Evolutionary conservation across 352 stramenopile species (phyloP), one percentile per base, ranked within the genome.

Genomic region (Blastocystis sp.): DNA sequence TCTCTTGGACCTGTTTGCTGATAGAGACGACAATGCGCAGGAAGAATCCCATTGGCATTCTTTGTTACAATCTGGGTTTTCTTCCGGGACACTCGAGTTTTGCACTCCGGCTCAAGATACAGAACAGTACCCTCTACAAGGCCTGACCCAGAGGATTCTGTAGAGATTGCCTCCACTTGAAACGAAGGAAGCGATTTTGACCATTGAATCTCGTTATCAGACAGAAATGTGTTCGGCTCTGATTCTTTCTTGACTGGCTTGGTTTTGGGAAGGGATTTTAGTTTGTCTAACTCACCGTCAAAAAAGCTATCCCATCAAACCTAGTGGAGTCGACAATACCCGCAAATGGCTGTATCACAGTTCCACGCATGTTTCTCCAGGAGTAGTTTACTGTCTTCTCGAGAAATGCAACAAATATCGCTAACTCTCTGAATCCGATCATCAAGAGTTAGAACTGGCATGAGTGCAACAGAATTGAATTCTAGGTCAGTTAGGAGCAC

Each of bases 341-440:
- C 73, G 20, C 43, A 84, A 68, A 84, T 84, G 23, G 73, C 47
- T 43, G 41, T 41, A 23, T 84, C 73, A 45, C 73, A 84, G 56
- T 39, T 68, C 73, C 73, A 84, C 2, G 43, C 73, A 45, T 84
- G 73, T 68, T 45, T 34, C 47, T 84, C 73, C 20, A 84, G 55
- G 5, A 84, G 26, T 4, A 29, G 13, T 23, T 23, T 43, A 26
- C 47, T 64, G 23, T 66, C 8, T 2, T 37, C 6, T 43, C 73
- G 45, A 4, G 47, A 18, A 23, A 84, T 69, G 13, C 62, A 26
- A 20, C 73, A 84, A 66, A 84, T 45, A 64, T 29, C 43, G n/a
- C 9, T 66, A 11, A 84, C 73, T 11, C 29, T 84, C 26, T 66
- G 13, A 20, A 84, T 68, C 29, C 73, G 15, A 23, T 84, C 73